Base-by-base conservation (phyloP, 768 basidiomycete species). In the Dictyophora rubrovolvata region DNA sequence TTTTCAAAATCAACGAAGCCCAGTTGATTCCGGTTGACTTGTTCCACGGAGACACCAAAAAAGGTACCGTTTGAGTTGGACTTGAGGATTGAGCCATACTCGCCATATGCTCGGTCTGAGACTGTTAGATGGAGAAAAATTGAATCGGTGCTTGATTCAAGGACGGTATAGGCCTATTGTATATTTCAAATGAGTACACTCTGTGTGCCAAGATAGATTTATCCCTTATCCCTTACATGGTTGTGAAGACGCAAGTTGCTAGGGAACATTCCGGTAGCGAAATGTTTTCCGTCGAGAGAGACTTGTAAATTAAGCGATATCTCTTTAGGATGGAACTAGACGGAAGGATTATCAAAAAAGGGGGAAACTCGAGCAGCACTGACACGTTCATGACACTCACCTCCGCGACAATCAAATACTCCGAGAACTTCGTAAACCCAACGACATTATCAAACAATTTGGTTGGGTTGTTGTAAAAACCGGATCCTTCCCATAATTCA, bases 21-120 rank as follows among this genome's bases (percentile, higher is more conserved):
- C 0, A 74, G 68, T 0, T 81, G 73, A 68, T 99, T 86, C n/a
- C 96, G 81, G 70, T 98, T 98, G 57, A 89, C 96, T 65, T 93
- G 79, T 64, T 90, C 87, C 42, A 89, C 66, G 0, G 93, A 90
- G 11, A 93, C 69, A 20, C 89, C 86, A 69, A 93, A 99, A 75
- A 96, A 97, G 0, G 96, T 99, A 37, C 96, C 96, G 65, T 99
- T 99, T 33, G 89, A 97, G 71, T 99, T 98, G 28, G 94, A 96
- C 71, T 95, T 95, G 61, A 93, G 80, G 64, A 98, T 86, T 66
- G 82, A 87, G 36, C 96, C 96, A 86, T 89, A 98, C 68, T 77
- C 87, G 1, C 86, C 89, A 20, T 75, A 77, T 0, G 81, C 78
- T 16, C 77, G 73, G 60, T 89, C 83, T 18, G 89, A 90, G 76